Evolutionary conservation across 352 stramenopile genomes (phyloP), one percentile per base, ranked within the genome.

Genomic region (Pythium volutum): DNA sequence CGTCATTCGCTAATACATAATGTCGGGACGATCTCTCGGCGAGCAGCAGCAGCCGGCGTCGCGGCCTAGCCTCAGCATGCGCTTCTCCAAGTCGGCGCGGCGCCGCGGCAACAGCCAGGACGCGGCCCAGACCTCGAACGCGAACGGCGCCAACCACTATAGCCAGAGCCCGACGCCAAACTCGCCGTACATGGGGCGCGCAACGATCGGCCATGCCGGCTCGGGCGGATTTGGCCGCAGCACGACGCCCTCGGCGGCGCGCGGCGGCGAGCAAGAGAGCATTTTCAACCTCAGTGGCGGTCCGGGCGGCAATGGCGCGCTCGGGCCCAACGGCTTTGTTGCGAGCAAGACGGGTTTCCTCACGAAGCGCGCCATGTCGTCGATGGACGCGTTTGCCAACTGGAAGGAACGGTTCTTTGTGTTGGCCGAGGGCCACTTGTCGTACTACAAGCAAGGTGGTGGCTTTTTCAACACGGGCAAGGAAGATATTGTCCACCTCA

Each of bases 331-430:
- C 55, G 70, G 71, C n/a, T 94, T 92, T 50, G 83, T 89, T 31
- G 83, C 77, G 10, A 89, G 77, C 61, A 95, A 95, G 61, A 95
- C 85, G 39, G 85, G 85, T 8, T 93, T 91, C 59, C 71, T 95
- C 12, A 93, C 83, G 3, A 95, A 95, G 66, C 78, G 85, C 20
- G 83, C 85, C 49, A 95, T 95, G 77, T 91, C 83, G 18, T 89
- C 78, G 25, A 95, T 95, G 78, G 85, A 93, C 60, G 85, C 85
- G 8, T 91, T 95, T 49, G 85, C 85, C 23, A 95, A 95, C 67
- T 95, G 85, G 85, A 91, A 91, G 56, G 83, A 93, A 67, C 83
- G 85, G 4, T 95, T 95, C 71, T 95, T 95, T 52, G 85, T 95
- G 55, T 64, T 95, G 11, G 81, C 85, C 0, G 84, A 95, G 47